These are phyloP conservation scores for Pichia sp. DNA, from an alignment of 1,139 yeast genomes.

Conservation along the genomic window DNA sequence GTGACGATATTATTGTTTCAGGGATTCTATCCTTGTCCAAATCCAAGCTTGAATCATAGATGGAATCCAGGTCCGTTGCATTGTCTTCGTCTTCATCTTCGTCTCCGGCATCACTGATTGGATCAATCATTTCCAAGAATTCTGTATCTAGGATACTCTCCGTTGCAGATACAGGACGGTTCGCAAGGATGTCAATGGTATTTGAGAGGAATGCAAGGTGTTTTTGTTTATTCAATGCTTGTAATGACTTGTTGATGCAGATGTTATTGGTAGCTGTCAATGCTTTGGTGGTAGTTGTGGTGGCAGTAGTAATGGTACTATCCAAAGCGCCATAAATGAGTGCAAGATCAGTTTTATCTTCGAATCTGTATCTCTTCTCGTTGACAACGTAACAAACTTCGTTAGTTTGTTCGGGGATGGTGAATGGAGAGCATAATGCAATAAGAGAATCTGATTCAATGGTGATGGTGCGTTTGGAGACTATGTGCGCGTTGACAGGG, in stretches of 20 bases:
- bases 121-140: no score
- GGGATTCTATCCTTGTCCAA: constrained; percentile 1
- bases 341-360: constrained; percentile 11
- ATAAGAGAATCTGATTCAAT: constrained; percentile 14
- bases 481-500: no score
- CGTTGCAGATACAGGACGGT: no score
- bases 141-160: no score
- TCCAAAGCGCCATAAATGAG: constrained; percentile 13
- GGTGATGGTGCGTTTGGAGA: no score
- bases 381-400: constrained; percentile 1
- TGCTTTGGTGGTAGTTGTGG: no score
- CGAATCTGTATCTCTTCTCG: constrained; percentile 8
- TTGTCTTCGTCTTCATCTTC: background rate
- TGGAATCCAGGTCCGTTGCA: background rate
- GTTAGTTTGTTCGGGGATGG: constrained; percentile 11
- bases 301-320: background rate
- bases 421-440: constrained; percentile 19
- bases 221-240: background rate
- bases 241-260: background rate
- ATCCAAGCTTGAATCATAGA: constrained; percentile 5
- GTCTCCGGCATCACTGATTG: background rate
- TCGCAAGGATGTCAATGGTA: background rate
- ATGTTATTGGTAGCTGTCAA: no score
- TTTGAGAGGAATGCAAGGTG: background rate
- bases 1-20: constrained; percentile 4